Conservation (phyloP, 164 flowering plant species). For the Paratinospora sagittata region DNA sequence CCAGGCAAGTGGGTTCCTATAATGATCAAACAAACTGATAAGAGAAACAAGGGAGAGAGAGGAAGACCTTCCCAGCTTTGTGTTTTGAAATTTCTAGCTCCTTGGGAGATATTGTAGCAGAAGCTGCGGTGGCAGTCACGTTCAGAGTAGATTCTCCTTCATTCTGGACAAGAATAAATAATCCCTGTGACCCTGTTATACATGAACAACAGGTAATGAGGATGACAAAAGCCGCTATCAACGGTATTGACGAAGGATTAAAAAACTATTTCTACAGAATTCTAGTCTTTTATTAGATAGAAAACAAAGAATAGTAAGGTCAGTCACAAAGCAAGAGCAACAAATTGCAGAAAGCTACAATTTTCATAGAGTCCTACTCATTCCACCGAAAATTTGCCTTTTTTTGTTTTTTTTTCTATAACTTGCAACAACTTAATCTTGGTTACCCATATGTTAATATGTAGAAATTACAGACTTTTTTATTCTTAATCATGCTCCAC, state of each 20-base stretch:
- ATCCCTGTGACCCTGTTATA: conserved; percentile 25
- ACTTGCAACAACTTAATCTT: too few relatives aligned
- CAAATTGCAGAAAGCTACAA: too few relatives aligned
- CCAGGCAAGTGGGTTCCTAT: background rate
- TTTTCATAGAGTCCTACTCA: too few relatives aligned
- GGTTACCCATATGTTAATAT: too few relatives aligned
- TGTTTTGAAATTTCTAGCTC: conserved; percentile 24
- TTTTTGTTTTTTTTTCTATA: too few relatives aligned
- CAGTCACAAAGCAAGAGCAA: too few relatives aligned
- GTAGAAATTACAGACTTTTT: too few relatives aligned
- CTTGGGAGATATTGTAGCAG: conserved; percentile 14
- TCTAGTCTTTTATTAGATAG: background rate
- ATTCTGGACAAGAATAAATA: conserved; percentile 39
- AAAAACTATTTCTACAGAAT: background rate
- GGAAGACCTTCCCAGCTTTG: conserved; percentile 25
- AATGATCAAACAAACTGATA: background rate
- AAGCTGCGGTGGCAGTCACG: conserved; percentile 24
- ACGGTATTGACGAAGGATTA: too few relatives aligned
- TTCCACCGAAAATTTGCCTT: too few relatives aligned
- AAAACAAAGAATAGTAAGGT: background rate
- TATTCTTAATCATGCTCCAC: too few relatives aligned
- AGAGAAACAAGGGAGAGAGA: conserved; percentile 1
- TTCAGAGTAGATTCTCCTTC: conserved; percentile 29
- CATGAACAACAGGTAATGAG: background rate
- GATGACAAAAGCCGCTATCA: conserved; percentile 1